A percentile compares a stretch with the other conserved stretches of the same genome.
These are phyloP conservation scores for Meyerozyma carpophila DNA, from an alignment of 1,139 yeast species.

Conservation along the genomic window DNA sequence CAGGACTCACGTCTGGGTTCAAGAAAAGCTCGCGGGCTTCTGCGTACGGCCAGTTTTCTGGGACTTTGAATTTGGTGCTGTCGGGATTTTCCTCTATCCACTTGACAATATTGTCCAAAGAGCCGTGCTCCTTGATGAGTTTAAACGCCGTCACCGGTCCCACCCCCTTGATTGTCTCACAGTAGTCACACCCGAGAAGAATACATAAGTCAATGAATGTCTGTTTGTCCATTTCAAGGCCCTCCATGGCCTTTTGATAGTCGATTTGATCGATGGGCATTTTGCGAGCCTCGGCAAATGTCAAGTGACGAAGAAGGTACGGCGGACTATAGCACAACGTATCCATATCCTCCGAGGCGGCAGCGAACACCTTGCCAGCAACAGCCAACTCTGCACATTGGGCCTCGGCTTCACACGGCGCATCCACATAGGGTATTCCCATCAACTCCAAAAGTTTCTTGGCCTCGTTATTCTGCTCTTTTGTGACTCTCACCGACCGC, in stretches of 20 bases:
- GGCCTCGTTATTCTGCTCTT: constrained; percentile 92
- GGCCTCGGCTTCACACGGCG: constrained; percentile 98
- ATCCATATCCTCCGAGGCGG: constrained; percentile 99
- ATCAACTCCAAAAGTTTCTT: constrained; percentile 69
- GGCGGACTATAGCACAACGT: constrained; percentile 91
- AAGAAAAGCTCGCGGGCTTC: constrained; percentile 83
- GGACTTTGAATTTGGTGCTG: constrained; percentile 69
- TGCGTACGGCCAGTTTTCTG: constrained; percentile 91
- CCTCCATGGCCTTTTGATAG: constrained; percentile 64
- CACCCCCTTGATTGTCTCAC: constrained; percentile 90
- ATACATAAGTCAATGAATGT: constrained; percentile 91
- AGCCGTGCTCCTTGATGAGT: constrained; percentile 78
- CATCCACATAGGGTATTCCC: constrained; percentile 93
- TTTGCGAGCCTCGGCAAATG: constrained; percentile 90
- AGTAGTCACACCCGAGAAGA: constrained; percentile 91
- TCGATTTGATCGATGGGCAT: constrained; percentile 86
- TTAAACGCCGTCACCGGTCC: constrained; percentile 95
- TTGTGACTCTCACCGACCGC: constrained; percentile 81
- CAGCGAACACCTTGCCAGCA: constrained; percentile 87
- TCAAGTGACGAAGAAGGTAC: constrained; percentile 74
- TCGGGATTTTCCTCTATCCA: constrained; percentile 56
- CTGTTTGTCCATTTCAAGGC: constrained; percentile 62
- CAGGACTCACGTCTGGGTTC: constrained; percentile 70
- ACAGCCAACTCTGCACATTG: constrained; percentile 93
- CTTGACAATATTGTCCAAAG: constrained; percentile 72